Evolutionary conservation across 306 rosid genomes (phyloP).

Genomic region (Medicago ruthenica): DNA sequence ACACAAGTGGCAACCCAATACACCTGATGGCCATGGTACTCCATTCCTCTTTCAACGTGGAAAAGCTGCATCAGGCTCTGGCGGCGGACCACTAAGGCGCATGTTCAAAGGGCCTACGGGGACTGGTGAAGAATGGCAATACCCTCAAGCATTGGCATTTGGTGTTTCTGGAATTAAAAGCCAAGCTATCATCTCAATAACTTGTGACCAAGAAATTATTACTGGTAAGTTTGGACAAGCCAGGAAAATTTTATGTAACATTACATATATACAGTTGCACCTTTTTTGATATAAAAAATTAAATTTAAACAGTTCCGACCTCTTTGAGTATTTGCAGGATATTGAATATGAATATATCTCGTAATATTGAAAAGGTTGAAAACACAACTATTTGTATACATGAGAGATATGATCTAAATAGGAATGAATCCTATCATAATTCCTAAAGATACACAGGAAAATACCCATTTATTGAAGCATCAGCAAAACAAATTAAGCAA

Average conservation of each 20-base stretch:
- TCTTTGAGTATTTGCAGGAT: constrained; percentile 5
- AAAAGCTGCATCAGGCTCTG: constrained; percentile 61
- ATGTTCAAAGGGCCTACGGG: constrained; percentile 87
- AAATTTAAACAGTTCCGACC: constrained; percentile 20
- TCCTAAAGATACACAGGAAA: not conserved
- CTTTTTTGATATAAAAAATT: constrained; percentile 8
- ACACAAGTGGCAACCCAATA: constrained; percentile 98
- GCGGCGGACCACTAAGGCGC: constrained; percentile 79
- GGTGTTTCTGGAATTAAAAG: constrained; percentile 88
- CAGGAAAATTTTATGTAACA: not conserved
- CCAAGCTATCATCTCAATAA: constrained; percentile 78
- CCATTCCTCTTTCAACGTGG: constrained; percentile 97
- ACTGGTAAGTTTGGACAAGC: constrained; percentile 63
- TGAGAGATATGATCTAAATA: too few species aligned
- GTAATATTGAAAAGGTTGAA: too few species aligned
- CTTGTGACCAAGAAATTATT: constrained; percentile 85
- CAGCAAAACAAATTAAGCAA: constrained; percentile 33
- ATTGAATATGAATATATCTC: too few species aligned
- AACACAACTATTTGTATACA: too few species aligned
- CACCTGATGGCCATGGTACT: constrained; percentile 96
- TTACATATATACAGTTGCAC: not conserved
- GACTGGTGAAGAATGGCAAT: constrained; percentile 74
- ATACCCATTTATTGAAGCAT: constrained; percentile 4
- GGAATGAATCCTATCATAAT: too few species aligned
- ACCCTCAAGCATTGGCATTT: constrained; percentile 89